Percentiles rank a stretch among this genome's conserved stretches.
Conservation (phyloP, 257 asterid species). For the Solanum acaule region DNA sequence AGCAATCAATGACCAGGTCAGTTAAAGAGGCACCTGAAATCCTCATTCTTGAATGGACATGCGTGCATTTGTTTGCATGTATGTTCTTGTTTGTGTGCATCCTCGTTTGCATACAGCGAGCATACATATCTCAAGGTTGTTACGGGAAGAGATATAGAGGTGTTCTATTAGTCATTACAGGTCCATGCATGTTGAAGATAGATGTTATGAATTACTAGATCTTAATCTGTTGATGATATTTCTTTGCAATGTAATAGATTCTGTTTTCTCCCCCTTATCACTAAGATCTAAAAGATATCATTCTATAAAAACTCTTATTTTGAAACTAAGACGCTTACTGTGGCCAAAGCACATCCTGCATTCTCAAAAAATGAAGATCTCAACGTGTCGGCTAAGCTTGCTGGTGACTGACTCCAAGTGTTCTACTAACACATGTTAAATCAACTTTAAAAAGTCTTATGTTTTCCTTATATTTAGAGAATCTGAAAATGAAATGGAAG, state of each 20-base stretch:
- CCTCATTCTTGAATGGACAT: not conserved
- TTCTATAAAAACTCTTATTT: not conserved
- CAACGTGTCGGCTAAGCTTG: not conserved
- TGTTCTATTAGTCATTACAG: not conserved
- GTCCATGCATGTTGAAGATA: not conserved
- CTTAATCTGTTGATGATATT: not conserved
- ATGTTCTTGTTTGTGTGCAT: not conserved
- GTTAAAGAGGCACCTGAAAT: not conserved
- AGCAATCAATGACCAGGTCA: constrained; percentile 27
- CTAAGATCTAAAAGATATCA: not conserved
- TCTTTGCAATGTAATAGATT: not conserved
- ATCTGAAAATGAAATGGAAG: not conserved
- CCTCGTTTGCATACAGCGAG: not conserved
- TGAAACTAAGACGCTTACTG: not conserved
- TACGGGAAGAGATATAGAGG: not conserved
- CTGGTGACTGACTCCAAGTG: not conserved
- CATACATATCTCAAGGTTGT: not conserved
- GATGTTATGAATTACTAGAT: not conserved
- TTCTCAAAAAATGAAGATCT: not conserved
- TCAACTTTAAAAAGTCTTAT: not conserved
- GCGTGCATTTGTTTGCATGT: not conserved
- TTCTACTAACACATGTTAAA: not conserved
- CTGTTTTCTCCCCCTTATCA: not conserved
- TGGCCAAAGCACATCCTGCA: not conserved
- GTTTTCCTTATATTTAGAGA: not conserved